These are phyloP conservation scores for Venturia carpophila DNA, from an alignment of 2,329 filamentous ascomycete species.

Conservation along the genomic window DNA sequence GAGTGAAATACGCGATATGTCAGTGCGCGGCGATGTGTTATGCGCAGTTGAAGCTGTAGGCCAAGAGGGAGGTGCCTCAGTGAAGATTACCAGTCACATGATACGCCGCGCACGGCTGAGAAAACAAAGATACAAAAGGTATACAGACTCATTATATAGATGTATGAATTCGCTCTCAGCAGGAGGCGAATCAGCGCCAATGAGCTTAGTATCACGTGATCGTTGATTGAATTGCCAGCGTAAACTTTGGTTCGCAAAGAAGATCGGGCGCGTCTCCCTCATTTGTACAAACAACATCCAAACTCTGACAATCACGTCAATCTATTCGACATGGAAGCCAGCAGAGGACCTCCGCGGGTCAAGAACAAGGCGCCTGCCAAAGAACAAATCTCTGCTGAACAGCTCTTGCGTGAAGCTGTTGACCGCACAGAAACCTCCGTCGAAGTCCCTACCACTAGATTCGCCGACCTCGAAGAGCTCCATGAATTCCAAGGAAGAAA, in stretches of 20 bases:
- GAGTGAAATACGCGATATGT: not conserved
- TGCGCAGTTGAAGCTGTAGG: not conserved
- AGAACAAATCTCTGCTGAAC: slow-evolving; percentile 82
- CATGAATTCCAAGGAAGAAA: slow-evolving; percentile 97
- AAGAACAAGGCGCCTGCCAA: slow-evolving; percentile 96
- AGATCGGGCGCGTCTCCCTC: not conserved
- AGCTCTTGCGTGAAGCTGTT: slow-evolving; percentile 92
- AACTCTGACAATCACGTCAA: not conserved
- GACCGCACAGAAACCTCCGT: slow-evolving; percentile 86
- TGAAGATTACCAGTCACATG: too few relatives aligned
- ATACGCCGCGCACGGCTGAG: too few relatives aligned
- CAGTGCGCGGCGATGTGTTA: not conserved
- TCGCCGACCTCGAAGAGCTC: slow-evolving; percentile 92
- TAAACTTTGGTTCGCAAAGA: not conserved
- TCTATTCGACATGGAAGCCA: slow-evolving; percentile 5
- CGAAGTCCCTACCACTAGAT: slow-evolving; percentile 86
- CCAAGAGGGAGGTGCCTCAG: too few relatives aligned
- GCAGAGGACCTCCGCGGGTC: slow-evolving; percentile 56
- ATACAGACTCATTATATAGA: too few relatives aligned
- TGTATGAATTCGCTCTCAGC: too few relatives aligned
- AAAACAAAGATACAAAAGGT: too few relatives aligned
- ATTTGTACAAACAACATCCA: not conserved
- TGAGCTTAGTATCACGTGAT: not conserved
- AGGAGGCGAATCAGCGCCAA: too few relatives aligned
- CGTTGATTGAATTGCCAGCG: not conserved